phyloP scores from a whole-genome alignment of 106 monocot species.

The Phalaenopsis equestris region DNA sequence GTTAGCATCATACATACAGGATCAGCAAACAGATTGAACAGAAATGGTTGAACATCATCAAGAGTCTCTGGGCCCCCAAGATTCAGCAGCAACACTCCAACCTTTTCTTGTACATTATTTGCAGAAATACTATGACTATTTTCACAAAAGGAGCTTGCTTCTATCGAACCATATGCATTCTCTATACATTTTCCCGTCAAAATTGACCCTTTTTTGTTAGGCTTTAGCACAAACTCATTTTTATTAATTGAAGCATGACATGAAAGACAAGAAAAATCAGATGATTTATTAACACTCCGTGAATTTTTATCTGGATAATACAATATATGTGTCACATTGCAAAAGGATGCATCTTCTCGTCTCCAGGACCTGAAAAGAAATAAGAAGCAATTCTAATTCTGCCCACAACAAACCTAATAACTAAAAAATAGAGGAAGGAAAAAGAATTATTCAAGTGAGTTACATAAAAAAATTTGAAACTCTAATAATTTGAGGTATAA shows the following conservation, averaged over 20 bases:
- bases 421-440: not conserved
- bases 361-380: slow-evolving; percentile 10
- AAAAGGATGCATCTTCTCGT: not conserved
- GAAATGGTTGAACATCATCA: slow-evolving; percentile 94
- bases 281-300: not conserved
- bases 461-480: not conserved
- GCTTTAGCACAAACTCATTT: not conserved
- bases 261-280: not conserved
- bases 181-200: not conserved
- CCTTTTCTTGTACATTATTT: slow-evolving; percentile 44
- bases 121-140: slow-evolving; percentile 5
- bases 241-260: slow-evolving; percentile 2
- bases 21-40: slow-evolving; percentile 95
- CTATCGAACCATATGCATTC: slow-evolving; percentile 16
- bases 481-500: not conserved
- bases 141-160: slow-evolving; percentile 23
- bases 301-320: not conserved
- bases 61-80: slow-evolving; percentile 98
- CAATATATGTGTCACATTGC: not conserved
- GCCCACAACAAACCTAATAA: not conserved
- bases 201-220: not conserved
- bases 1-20: slow-evolving; percentile 46
- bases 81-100: slow-evolving; percentile 90
- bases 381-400: not conserved
- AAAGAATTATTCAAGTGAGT: not conserved